phyloP scores from a whole-genome alignment of 352 stramenopile species.

The Pythium volutum region DNA sequence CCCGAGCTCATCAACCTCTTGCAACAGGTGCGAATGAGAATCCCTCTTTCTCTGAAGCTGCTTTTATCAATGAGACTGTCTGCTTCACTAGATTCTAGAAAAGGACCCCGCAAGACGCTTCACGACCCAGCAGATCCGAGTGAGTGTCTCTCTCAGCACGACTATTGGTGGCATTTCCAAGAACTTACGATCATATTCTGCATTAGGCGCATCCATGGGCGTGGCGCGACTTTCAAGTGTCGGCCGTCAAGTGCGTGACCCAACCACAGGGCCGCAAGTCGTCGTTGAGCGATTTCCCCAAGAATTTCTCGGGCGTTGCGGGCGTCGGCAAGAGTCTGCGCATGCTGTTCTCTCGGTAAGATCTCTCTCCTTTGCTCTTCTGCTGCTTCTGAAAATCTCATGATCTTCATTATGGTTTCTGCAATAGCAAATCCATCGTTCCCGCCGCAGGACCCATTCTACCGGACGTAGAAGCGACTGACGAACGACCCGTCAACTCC shows the following conservation, averaged over 20 bases:
- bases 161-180: background rate
- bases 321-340: constrained; percentile 62
- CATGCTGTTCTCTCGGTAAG: constrained; percentile 45
- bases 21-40: constrained; percentile 39
- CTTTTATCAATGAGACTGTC: background rate
- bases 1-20: constrained; percentile 59
- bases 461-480: background rate
- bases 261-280: constrained; percentile 40
- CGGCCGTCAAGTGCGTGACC: constrained; percentile 65
- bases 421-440: constrained; percentile 21
- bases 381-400: background rate
- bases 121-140: constrained; percentile 67
- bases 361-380: background rate
- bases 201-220: constrained; percentile 60
- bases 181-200: background rate
- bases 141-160: constrained; percentile 26
- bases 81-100: constrained; percentile 56
- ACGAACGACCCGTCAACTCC: constrained; percentile 3
- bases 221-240: constrained; percentile 70
- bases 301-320: constrained; percentile 39
- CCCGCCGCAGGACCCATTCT: constrained; percentile 6
- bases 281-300: constrained; percentile 38
- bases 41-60: background rate
- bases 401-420: background rate
- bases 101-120: constrained; percentile 61